Percentiles rank a stretch among this genome's conserved stretches.
These are phyloP conservation scores for Pyrenophora graminea DNA, from an alignment of 2,329 filamentous ascomycete species.

Conservation along the genomic window DNA sequence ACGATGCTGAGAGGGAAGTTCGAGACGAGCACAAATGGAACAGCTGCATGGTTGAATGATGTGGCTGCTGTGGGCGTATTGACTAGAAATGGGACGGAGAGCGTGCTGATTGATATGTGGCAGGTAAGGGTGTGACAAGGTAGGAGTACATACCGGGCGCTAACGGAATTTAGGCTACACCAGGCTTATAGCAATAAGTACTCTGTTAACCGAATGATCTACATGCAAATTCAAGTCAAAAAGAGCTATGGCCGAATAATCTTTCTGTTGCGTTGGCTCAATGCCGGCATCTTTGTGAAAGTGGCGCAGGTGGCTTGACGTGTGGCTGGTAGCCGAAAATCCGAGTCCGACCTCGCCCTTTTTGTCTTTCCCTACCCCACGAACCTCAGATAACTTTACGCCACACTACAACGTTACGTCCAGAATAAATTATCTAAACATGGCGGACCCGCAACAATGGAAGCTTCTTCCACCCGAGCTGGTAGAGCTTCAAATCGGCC, in stretches of 20 bases:
- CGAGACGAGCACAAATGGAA: constrained; percentile 39
- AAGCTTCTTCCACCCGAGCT: constrained; percentile 27
- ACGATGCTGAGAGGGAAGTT: constrained; percentile 42
- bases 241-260: too few relatives aligned
- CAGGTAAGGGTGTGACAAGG: constrained; percentile 13
- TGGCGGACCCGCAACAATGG: constrained; percentile 12
- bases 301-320: constrained; percentile 1
- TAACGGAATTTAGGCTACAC: constrained; percentile 2
- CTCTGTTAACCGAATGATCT: background rate
- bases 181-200: background rate
- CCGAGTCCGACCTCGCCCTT: constrained; percentile 6
- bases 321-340: constrained; percentile 14
- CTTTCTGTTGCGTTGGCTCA: too few relatives aligned
- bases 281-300: background rate
- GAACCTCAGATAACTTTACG: background rate
- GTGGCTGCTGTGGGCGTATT: constrained; percentile 37
- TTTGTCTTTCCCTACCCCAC: background rate
- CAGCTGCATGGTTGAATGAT: constrained; percentile 47
- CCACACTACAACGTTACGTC: background rate
- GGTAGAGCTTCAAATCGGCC: constrained; percentile 35
- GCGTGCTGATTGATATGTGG: constrained; percentile 36
- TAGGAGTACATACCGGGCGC: background rate
- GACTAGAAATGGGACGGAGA: constrained; percentile 22
- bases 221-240: too few relatives aligned
- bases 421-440: background rate